Conservation (phyloP, 2,329 filamentous ascomycete genomes). For the Verticillium dahliae region DNA sequence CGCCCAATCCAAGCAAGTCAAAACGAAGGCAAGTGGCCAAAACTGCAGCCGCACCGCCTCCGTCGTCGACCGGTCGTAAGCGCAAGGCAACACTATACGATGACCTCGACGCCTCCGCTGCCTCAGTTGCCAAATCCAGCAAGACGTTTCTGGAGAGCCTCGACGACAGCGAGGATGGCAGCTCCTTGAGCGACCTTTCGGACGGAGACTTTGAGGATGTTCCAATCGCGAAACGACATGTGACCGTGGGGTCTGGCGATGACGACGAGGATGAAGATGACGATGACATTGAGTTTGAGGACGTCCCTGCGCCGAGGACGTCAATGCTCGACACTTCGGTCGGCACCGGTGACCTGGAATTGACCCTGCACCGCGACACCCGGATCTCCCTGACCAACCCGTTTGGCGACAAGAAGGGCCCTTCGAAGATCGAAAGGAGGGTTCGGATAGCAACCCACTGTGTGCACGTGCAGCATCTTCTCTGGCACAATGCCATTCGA, state of each 20-base stretch:
- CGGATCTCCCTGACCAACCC: constrained; percentile 55
- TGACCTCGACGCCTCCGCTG: constrained; percentile 46
- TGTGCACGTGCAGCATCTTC: constrained; percentile 77
- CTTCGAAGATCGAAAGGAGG: constrained; percentile 75
- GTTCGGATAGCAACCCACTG: constrained; percentile 77
- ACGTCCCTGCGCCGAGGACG: constrained; percentile 36
- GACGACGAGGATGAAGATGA: constrained; percentile 35
- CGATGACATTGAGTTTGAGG: constrained; percentile 57
- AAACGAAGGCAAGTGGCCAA: constrained; percentile 11
- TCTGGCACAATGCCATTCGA: constrained; percentile 83
- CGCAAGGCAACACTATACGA: constrained; percentile 56
- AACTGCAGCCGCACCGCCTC: constrained; percentile 5
- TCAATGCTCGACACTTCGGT: constrained; percentile 35
- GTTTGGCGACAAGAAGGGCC: constrained; percentile 68
- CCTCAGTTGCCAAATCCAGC: constrained; percentile 34
- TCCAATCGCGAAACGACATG: constrained; percentile 33
- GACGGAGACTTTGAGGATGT: constrained; percentile 49
- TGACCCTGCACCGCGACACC: constrained; percentile 59
- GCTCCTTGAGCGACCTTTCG: constrained; percentile 46
- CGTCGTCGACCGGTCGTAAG: constrained; percentile 13
- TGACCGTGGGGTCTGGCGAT: constrained; percentile 20
- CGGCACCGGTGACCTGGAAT: constrained; percentile 62
- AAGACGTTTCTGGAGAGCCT: constrained; percentile 36
- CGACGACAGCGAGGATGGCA: constrained; percentile 36
- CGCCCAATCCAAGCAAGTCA: constrained; percentile 14